Evolutionary conservation across 768 basidiomycete genomes (phyloP).

Genomic region (Lactarius pseudohatsudake): DNA sequence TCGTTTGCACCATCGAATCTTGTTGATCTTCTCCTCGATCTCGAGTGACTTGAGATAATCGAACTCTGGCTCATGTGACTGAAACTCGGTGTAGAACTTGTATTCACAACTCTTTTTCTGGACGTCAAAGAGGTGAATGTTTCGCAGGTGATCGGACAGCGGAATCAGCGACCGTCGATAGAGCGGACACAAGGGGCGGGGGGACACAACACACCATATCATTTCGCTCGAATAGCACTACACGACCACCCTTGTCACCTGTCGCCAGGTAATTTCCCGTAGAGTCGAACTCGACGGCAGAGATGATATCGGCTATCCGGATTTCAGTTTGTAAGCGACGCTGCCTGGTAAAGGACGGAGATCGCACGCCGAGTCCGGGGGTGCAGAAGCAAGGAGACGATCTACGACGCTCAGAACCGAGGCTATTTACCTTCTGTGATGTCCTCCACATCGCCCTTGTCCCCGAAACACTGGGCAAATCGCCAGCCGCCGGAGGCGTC

Average conservation of each 20-base stretch:
- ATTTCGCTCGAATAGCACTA: slow-evolving; percentile 98
- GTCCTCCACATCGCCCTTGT: slow-evolving; percentile 99
- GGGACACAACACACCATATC: slow-evolving; percentile 79
- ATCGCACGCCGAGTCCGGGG: slow-evolving; percentile 13
- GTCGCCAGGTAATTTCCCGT: slow-evolving; percentile 99
- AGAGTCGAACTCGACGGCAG: slow-evolving; percentile 99
- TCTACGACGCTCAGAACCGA: slow-evolving; percentile 22
- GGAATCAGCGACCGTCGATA: slow-evolving; percentile 14
- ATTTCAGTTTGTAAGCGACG: slow-evolving; percentile 14
- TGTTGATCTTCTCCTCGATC: slow-evolving; percentile 99
- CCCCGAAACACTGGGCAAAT: slow-evolving; percentile 99
- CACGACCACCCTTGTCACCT: slow-evolving; percentile 98
- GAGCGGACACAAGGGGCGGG: slow-evolving; percentile 9
- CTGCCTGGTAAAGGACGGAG: slow-evolving; percentile 16
- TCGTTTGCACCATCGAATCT: slow-evolving; percentile 99
- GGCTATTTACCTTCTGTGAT: slow-evolving; percentile 87
- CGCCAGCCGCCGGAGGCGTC: slow-evolving; percentile 91
- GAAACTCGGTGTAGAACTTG: slow-evolving; percentile 99
- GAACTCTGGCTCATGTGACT: slow-evolving; percentile 99
- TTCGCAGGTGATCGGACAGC: slow-evolving; percentile 27
- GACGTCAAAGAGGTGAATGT: not conserved
- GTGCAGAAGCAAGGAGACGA: slow-evolving; percentile 14
- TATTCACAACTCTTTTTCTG: slow-evolving; percentile 99
- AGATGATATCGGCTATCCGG: slow-evolving; percentile 93
- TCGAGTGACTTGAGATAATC: slow-evolving; percentile 99